Conservation (phyloP, 2,329 filamentous ascomycete genomes). For the Byssoonygena ceratinophila region DNA sequence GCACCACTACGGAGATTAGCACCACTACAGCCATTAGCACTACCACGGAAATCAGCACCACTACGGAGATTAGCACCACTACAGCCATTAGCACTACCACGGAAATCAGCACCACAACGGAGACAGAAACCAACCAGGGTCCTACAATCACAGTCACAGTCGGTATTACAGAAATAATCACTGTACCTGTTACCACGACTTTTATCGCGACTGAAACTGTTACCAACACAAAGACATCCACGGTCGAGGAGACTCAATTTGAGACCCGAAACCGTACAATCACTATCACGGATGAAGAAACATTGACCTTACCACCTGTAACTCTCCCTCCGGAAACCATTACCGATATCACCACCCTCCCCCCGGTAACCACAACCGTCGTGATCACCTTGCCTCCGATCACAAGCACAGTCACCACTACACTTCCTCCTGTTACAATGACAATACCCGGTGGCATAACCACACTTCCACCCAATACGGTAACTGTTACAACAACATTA, state of each 20-base stretch:
- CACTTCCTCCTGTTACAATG: slow-evolving; percentile 14
- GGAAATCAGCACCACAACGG: not conserved
- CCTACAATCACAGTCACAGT: not conserved
- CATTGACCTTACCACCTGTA: not conserved
- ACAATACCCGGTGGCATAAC: slow-evolving; percentile 15
- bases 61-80: not conserved
- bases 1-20: not conserved
- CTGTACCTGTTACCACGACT: slow-evolving; percentile 17
- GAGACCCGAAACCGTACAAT: slow-evolving; percentile 13
- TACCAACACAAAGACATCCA: slow-evolving; percentile 21
- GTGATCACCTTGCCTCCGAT: slow-evolving; percentile 10
- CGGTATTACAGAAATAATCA: slow-evolving; percentile 1
- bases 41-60: not conserved
- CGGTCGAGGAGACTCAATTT: slow-evolving; percentile 4
- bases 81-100: not conserved
- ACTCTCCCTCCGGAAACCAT: slow-evolving; percentile 5
- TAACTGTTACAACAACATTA: slow-evolving; percentile 16
- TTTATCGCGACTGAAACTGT: slow-evolving; percentile 19
- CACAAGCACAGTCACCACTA: slow-evolving; percentile 4
- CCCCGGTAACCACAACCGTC: slow-evolving; percentile 6
- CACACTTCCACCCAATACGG: slow-evolving; percentile 12
- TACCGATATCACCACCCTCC: slow-evolving; percentile 8
- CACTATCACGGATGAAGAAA: slow-evolving; percentile 14
- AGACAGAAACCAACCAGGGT: not conserved
- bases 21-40: no score